Evolutionary conservation across 2,329 filamentous ascomycete species (phyloP).

Genomic region (Xylaria sp.): DNA sequence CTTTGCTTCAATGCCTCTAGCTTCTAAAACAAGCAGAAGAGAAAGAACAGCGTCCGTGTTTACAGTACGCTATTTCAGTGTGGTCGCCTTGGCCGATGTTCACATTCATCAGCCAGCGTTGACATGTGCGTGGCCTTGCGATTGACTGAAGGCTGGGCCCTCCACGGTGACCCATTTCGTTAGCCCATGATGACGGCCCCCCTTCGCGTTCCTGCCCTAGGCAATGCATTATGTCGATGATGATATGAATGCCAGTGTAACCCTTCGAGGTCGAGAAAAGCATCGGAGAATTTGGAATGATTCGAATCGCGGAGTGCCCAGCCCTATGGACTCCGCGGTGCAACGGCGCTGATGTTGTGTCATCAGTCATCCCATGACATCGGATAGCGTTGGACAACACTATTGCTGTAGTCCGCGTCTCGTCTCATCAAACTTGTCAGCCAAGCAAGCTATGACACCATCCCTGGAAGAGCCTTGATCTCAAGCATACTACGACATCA

Average conservation of each 20-base stretch:
- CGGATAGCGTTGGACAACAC: slow-evolving; percentile 2
- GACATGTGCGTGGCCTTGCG: slow-evolving; percentile 1
- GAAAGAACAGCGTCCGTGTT: not conserved
- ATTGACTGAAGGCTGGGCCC: not conserved
- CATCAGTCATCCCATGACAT: slow-evolving; percentile 16
- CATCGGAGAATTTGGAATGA: slow-evolving; percentile 25
- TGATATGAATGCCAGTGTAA: not conserved
- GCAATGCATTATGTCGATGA: slow-evolving; percentile 2
- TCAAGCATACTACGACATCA: not conserved
- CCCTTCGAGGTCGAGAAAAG: not conserved
- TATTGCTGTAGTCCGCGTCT: not conserved
- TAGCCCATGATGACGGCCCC: not conserved
- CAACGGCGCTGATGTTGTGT: slow-evolving; percentile 13
- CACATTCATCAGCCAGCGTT: not conserved
- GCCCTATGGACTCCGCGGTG: slow-evolving; percentile 30
- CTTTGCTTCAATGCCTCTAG: not conserved
- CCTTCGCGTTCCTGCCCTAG: slow-evolving; percentile 11
- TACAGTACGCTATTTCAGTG: not conserved
- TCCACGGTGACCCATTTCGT: not conserved
- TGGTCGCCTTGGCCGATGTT: not conserved
- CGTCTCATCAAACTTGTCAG: slow-evolving; percentile 21
- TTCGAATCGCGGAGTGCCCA: slow-evolving; percentile 10
- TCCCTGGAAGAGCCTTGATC: not conserved
- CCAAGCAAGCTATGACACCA: slow-evolving; percentile 1
- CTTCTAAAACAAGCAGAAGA: not conserved